phyloP scores from a whole-genome alignment of 2,329 filamentous ascomycete species.

The Pestalotiopsis sp. region DNA sequence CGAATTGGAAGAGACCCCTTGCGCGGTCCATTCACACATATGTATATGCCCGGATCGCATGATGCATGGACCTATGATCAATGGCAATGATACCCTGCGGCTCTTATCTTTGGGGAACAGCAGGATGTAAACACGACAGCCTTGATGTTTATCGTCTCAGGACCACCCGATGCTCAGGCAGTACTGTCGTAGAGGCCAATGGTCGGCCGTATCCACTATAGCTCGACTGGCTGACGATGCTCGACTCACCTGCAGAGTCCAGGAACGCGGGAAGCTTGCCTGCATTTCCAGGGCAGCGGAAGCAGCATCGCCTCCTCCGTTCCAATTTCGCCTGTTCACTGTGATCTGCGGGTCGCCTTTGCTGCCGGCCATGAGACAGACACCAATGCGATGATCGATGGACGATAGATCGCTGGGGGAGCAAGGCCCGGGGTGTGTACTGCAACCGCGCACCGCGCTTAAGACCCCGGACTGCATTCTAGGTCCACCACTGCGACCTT shows the following conservation, averaged over 20 bases:
- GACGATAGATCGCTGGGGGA: slow-evolving; percentile 2
- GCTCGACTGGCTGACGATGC: slow-evolving; percentile 25
- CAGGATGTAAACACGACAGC: neutral
- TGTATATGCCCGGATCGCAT: neutral
- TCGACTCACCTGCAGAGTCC: neutral
- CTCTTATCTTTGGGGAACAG: neutral
- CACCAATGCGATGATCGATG: neutral
- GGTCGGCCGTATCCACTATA: slow-evolving; percentile 22
- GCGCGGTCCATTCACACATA: neutral
- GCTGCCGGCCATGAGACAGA: slow-evolving; percentile 8
- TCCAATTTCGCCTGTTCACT: slow-evolving; percentile 21
- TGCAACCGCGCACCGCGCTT: slow-evolving; percentile 32
- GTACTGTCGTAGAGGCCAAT: slow-evolving; percentile 17
- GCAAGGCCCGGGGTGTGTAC: neutral
- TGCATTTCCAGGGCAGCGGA: slow-evolving; percentile 16
- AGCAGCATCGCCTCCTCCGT: slow-evolving; percentile 26
- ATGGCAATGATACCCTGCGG: neutral
- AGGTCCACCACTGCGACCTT: slow-evolving; percentile 16
- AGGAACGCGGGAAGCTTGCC: neutral
- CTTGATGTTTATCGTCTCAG: slow-evolving; percentile 18
- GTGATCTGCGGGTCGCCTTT: slow-evolving; percentile 1
- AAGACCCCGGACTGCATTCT: slow-evolving; percentile 19
- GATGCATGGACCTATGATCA: neutral
- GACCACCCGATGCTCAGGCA: slow-evolving; percentile 7
- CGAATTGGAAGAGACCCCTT: neutral